Evolutionary conservation across 768 basidiomycete genomes (phyloP).

Genomic region (Cantharellus cinnabarinus): DNA sequence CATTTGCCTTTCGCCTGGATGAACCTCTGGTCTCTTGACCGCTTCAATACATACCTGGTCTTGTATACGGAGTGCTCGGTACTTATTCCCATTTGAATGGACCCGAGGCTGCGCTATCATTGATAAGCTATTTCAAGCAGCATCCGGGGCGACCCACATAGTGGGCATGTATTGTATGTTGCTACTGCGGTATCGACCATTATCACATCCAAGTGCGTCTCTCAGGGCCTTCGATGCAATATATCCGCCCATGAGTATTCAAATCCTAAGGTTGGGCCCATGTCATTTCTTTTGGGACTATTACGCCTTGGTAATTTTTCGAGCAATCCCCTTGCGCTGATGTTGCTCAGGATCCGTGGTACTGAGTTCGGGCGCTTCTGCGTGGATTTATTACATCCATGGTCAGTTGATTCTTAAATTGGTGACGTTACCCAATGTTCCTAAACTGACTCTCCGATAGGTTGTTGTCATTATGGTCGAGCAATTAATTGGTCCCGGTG

Average conservation of each 20-base stretch:
- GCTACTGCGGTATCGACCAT: constrained; percentile 56
- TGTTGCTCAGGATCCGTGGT: constrained; percentile 61
- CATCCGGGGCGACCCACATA: constrained; percentile 30
- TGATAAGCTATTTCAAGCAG: constrained; percentile 68
- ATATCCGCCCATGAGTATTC: not conserved
- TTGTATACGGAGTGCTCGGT: constrained; percentile 81
- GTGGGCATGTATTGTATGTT: constrained; percentile 23
- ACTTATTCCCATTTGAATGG: constrained; percentile 54
- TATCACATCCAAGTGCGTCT: constrained; percentile 55
- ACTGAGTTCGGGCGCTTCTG: constrained; percentile 64
- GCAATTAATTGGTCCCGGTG: constrained; percentile 58
- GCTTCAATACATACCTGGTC: constrained; percentile 33
- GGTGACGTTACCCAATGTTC: not conserved
- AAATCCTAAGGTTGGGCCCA: constrained; percentile 44
- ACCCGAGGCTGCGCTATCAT: constrained; percentile 70
- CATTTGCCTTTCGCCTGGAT: no score
- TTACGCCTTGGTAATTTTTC: constrained; percentile 31
- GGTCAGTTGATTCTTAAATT: constrained; percentile 8
- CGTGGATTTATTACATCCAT: constrained; percentile 77
- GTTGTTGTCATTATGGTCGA: constrained; percentile 64
- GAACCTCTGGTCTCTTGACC: no score
- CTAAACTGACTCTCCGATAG: not conserved
- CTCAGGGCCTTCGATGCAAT: not conserved
- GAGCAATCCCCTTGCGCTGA: constrained; percentile 21
- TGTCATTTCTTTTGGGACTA: constrained; percentile 70